A percentile compares a stretch with the other conserved stretches of the same genome.
Conservation (phyloP, 768 basidiomycete genomes). For the Agrocybe pediades region DNA sequence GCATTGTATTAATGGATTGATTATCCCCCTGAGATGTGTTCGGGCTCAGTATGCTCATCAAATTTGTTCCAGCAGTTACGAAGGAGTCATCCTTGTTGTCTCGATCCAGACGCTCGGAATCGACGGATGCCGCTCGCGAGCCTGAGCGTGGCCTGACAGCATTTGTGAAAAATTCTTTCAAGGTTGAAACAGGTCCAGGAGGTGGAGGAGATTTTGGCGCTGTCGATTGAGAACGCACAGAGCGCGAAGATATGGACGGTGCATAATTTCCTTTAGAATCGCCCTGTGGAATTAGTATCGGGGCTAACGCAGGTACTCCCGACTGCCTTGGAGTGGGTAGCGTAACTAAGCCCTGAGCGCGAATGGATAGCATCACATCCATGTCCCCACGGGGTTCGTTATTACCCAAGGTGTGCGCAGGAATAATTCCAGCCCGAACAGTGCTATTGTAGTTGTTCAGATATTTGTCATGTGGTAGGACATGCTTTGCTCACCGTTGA, state of each 20-base stretch:
- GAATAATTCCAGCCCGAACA: constrained; percentile 65
- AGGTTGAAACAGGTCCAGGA: constrained; percentile 49
- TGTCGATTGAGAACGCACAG: constrained; percentile 43
- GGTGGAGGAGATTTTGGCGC: constrained; percentile 38
- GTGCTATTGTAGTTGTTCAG: constrained; percentile 44
- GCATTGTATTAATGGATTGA: constrained; percentile 22
- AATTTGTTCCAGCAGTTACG: constrained; percentile 51
- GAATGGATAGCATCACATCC: constrained; percentile 84
- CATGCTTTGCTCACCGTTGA: constrained; percentile 52
- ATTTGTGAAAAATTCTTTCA: constrained; percentile 60
- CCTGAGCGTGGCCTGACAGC: constrained; percentile 55
- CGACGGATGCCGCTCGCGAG: constrained; percentile 50
- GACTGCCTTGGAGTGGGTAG: constrained; percentile 22
- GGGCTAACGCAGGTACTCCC: constrained; percentile 16
- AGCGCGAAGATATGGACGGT: constrained; percentile 46
- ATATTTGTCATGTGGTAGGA: neutral
- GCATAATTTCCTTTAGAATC: constrained; percentile 43
- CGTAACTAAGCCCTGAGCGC: constrained; percentile 60
- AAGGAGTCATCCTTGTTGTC: constrained; percentile 54
- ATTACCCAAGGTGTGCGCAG: constrained; percentile 39
- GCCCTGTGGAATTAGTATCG: constrained; percentile 28
- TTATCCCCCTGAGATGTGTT: constrained; percentile 30
- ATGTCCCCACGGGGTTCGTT: constrained; percentile 77
- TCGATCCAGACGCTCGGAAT: constrained; percentile 33
- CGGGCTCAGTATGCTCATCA: constrained; percentile 52